These are phyloP conservation scores for Verbascum thapsus DNA, from an alignment of 257 asterid genomes.

Conservation along the genomic window DNA sequence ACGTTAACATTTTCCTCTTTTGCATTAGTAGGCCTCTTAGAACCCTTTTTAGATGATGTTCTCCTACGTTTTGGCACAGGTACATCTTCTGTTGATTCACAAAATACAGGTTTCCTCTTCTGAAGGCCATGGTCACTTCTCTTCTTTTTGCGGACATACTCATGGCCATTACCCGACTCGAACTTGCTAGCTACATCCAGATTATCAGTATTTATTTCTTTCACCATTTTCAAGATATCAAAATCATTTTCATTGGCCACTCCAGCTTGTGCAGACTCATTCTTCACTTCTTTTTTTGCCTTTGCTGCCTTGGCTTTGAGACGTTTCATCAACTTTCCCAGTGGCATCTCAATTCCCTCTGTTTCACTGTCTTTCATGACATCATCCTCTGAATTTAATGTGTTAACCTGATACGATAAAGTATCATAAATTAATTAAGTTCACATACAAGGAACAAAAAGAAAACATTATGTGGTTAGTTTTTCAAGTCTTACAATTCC, in stretches of 20 bases:
- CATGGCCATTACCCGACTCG: slow-evolving; percentile 72
- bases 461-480: not conserved
- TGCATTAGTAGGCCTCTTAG: slow-evolving; percentile 37
- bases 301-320: slow-evolving; percentile 83
- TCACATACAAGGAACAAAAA: slow-evolving; percentile 18
- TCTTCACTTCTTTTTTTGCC: slow-evolving; percentile 74
- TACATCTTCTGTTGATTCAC: slow-evolving; percentile 56
- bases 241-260: slow-evolving; percentile 50
- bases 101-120: slow-evolving; percentile 58
- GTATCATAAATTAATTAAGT: slow-evolving; percentile 28
- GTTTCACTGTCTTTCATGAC: slow-evolving; percentile 85
- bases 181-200: slow-evolving; percentile 54
- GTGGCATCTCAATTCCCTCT: slow-evolving; percentile 92
- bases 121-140: slow-evolving; percentile 44
- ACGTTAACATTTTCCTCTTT: slow-evolving; percentile 33
- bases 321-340: slow-evolving; percentile 84
- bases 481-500: slow-evolving; percentile 59
- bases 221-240: slow-evolving; percentile 85
- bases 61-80: slow-evolving; percentile 85
- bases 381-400: slow-evolving; percentile 65
- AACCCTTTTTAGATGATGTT: slow-evolving; percentile 59
- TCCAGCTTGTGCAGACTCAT: slow-evolving; percentile 48
- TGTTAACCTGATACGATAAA: slow-evolving; percentile 53
- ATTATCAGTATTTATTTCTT: slow-evolving; percentile 77
- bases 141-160: slow-evolving; percentile 43